Base-by-base conservation (phyloP, 2,329 filamentous ascomycete species). In the Aspergillus sp. region DNA sequence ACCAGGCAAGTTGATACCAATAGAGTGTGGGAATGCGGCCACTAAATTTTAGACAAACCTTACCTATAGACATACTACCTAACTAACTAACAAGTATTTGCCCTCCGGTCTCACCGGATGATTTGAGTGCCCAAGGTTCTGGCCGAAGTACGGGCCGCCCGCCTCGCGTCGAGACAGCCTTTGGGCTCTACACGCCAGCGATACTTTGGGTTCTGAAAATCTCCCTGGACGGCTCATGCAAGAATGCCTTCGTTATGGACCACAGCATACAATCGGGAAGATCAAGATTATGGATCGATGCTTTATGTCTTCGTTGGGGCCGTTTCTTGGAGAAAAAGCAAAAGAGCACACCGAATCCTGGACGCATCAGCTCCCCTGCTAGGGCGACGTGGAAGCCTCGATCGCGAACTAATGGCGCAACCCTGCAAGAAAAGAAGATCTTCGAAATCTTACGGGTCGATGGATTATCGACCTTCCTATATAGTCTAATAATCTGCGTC, bases 1-100 rank as follows among this genome's bases (percentile, higher is more conserved):
- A 42, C 39, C 0, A 42, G n/a, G 15, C 41, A 36, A 36, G 32
- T 36, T 36, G 32, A 36, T 36, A 36, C 32, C 11, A 36, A 32
- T 36, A 36, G 32, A 36, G 32, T 36, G 32, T 13, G 32, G 47
- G 15, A 30, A 10, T 25, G 13, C 25, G 47, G 47, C 25, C 25
- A 30, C 47, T 50, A 50, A 6, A 30, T 50, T n/a, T 11, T 50
- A 50, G 47, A 50, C 47, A 30, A 50, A 50, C 47, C 47, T 50
- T 50, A 50, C 47, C 15, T 32, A 11, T 27, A 3, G 47, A 10
- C 47, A 19, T 32, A 1, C 47, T 17, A 17, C 47, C 17, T 44
- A 21, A 21, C 10, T 44, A 21, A 21, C 10, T 23, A 44, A 44
- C 17, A 11, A 44, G 17, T 50, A 17, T 27, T 7, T 30, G 8